phyloP scores from a whole-genome alignment of 129 eudicot genomes.

The Pulicaria dysenterica region DNA sequence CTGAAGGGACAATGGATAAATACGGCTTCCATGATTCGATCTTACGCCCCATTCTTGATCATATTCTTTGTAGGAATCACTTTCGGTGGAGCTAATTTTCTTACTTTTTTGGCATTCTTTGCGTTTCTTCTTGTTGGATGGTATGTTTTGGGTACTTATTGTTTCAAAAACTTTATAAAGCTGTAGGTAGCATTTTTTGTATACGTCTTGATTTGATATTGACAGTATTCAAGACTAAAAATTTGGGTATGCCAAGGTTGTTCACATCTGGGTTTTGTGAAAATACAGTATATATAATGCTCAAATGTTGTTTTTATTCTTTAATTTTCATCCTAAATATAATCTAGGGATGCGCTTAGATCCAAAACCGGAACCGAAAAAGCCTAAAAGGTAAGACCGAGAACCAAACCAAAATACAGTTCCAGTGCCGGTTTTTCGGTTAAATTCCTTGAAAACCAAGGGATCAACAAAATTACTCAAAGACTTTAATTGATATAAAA shows the following conservation, averaged over 20 bases:
- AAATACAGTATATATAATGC: background rate
- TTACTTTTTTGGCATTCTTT: slow-evolving; percentile 62
- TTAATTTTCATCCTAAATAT: too few relatives aligned
- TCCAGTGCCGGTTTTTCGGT: too few relatives aligned
- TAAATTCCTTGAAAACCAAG: too few relatives aligned
- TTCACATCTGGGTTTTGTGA: slow-evolving; percentile 13
- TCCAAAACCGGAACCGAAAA: too few relatives aligned
- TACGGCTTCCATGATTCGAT: slow-evolving; percentile 44
- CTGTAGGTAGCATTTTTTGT: slow-evolving; percentile 34
- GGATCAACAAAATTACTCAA: too few relatives aligned
- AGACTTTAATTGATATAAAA: too few relatives aligned
- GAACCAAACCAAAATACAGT: too few relatives aligned
- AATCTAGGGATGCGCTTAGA: too few relatives aligned
- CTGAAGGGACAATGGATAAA: slow-evolving; percentile 76
- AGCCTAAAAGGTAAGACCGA: too few relatives aligned
- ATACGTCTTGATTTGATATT: slow-evolving; percentile 5
- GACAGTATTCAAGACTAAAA: slow-evolving; percentile 10
- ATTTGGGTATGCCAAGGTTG: slow-evolving; percentile 20
- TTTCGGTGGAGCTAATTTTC: slow-evolving; percentile 70
- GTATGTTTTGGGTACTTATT: slow-evolving; percentile 85
- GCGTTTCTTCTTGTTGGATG: slow-evolving; percentile 71
- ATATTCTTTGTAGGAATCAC: slow-evolving; percentile 57
- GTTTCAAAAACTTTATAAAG: slow-evolving; percentile 67
- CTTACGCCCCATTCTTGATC: slow-evolving; percentile 62
- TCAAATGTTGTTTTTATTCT: background rate